A percentile compares a stretch with the other conserved stretches of the same genome.
Evolutionary conservation across 306 rosid genomes (phyloP).

Genomic region (Cucumis hystrix): DNA sequence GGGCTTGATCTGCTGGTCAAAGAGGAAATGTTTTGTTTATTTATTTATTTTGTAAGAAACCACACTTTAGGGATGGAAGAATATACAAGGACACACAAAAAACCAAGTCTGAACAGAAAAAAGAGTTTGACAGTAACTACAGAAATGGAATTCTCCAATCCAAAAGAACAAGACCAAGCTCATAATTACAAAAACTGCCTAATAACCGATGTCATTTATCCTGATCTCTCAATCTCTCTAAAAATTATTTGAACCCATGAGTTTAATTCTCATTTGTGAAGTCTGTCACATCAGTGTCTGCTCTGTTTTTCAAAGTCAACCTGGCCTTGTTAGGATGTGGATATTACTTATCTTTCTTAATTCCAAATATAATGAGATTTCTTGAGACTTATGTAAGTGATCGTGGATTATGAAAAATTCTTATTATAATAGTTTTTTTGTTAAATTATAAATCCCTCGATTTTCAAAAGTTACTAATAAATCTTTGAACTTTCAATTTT

Average conservation of each 20-base stretch:
- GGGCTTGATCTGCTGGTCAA: background rate
- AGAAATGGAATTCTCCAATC: too few species aligned
- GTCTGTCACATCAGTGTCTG: background rate
- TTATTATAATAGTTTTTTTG: background rate
- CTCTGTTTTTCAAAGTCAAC: background rate
- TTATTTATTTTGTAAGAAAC: too few species aligned
- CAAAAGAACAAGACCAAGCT: too few species aligned
- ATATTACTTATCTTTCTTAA: background rate
- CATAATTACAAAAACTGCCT: too few species aligned
- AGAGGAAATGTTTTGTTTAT: background rate
- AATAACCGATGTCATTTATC: too few species aligned
- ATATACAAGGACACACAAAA: too few species aligned
- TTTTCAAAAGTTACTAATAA: background rate
- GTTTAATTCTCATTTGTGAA: background rate
- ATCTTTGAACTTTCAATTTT: background rate
- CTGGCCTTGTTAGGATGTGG: background rate
- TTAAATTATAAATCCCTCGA: background rate
- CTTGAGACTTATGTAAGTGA: background rate
- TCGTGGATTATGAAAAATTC: background rate
- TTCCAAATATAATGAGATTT: background rate
- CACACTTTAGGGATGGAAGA: too few species aligned
- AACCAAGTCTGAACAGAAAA: too few species aligned
- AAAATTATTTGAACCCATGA: background rate
- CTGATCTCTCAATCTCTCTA: too few species aligned
- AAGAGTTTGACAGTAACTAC: too few species aligned